Base-by-base conservation (phyloP, 768 basidiomycete species). In the Boletellus emodensis region DNA sequence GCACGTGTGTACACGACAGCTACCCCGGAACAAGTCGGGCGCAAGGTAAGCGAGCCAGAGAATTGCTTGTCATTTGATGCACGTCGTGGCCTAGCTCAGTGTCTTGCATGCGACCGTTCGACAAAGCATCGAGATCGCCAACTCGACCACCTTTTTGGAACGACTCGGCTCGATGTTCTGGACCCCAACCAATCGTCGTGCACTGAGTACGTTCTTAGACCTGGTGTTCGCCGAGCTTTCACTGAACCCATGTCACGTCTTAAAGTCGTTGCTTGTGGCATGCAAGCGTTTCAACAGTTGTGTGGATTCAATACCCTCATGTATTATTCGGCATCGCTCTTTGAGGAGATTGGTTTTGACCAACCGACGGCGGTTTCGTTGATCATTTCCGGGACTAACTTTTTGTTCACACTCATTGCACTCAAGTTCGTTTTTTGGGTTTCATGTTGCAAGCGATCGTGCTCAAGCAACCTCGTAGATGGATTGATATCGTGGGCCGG, bases 291-390 rank as follows among this genome's bases (percentile, higher is more conserved):
- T 67, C 90, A 93, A 61, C 90, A 91, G 62, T 74, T 91, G 0
- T 90, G 83, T 53, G 90, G 90, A 2, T 90, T 90, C 74, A 90
- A 91, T 60, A 88, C 89, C 0, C 76, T 90, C 51, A 82, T 83
- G 79, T 81, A 78, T 59, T 84, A 85, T 61, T 85, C 84, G 18
- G 84, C 88, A 4, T 88, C 87, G 0, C 75, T 91, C 12, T 91
- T 91, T 72, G 79, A 85, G 56, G 75, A 82, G 55, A 85, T 91
- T 43, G 90, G 90, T 0, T 91, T 91, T 69, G 72, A 86, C 61
- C 85, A 92, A 60, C 84, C 90, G 1, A 89, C 87, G 3, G 87
- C 87, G 0, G 86, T 90, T 26, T 87, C 88, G 1, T 77, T 90
- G 28, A 85, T 90, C 59, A 74, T 90, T 28, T 85, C 87, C 0